Conservation (phyloP, 768 basidiomycete genomes). For the Leccinum pellstonianum region DNA sequence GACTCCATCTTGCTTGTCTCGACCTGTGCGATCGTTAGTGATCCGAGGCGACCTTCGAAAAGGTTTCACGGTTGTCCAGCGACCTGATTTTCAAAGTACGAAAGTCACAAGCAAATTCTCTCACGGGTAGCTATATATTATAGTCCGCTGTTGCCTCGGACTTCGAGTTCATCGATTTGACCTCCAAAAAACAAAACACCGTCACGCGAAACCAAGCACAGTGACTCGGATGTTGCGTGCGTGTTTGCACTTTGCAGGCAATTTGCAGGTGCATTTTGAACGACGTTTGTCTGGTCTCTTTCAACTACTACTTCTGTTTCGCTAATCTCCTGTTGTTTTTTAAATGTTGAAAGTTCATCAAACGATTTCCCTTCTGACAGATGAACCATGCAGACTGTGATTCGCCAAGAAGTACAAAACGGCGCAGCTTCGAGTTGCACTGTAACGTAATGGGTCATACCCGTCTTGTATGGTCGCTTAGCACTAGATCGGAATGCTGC, state of each 20-base stretch:
- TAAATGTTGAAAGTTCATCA: neutral
- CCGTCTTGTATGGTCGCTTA: neutral
- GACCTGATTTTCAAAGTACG: too few relatives aligned
- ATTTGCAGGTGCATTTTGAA: neutral
- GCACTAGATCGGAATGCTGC: neutral
- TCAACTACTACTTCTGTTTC: neutral
- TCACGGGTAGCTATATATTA: neutral
- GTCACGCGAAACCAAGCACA: neutral
- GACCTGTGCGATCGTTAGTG: neutral
- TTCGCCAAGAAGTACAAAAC: too few relatives aligned
- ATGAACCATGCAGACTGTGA: neutral
- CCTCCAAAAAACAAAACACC: neutral
- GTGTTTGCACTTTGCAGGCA: neutral
- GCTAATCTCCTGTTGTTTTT: neutral
- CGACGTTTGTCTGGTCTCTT: neutral
- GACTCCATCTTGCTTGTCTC: neutral
- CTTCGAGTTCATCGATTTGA: too few relatives aligned
- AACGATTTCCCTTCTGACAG: neutral
- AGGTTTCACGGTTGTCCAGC: neutral
- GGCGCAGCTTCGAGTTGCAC: too few relatives aligned
- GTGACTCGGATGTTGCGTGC: too few relatives aligned
- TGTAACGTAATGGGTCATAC: slow-evolving; percentile 7
- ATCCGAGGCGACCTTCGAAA: neutral
- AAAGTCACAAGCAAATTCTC: neutral
- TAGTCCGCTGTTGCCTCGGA: too few relatives aligned